phyloP scores from a whole-genome alignment of 169 alveolate genomes.

The Babesia ovis region DNA sequence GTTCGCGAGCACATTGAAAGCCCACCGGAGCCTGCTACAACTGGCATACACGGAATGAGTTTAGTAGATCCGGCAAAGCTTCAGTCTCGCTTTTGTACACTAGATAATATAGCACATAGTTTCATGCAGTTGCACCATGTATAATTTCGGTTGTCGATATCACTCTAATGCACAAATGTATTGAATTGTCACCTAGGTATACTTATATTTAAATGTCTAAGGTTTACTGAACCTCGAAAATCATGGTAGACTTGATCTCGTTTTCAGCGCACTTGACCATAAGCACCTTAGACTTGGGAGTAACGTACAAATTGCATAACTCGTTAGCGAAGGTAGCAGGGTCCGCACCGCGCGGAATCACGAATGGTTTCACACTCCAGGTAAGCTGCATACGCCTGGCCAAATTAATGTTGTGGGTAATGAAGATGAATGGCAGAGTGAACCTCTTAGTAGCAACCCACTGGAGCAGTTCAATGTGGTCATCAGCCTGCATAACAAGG shows the following conservation, averaged over 20 bases:
- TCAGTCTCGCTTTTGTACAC: no score
- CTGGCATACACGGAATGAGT: slow-evolving; percentile 7
- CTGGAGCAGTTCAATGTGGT: slow-evolving; percentile 69
- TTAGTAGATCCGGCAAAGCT: no score
- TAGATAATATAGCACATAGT: no score
- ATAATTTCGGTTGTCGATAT: no score
- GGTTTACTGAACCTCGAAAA: slow-evolving; percentile 9
- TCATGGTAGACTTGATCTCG: slow-evolving; percentile 14
- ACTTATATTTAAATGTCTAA: neutral
- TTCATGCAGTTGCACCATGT: no score
- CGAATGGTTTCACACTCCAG: slow-evolving; percentile 76
- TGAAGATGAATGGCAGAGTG: slow-evolving; percentile 70
- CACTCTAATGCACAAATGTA: no score
- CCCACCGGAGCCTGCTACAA: slow-evolving; percentile 6
- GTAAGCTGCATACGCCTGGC: slow-evolving; percentile 75
- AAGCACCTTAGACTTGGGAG: slow-evolving; percentile 14
- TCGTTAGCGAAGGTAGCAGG: slow-evolving; percentile 24
- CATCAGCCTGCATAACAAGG: slow-evolving; percentile 62
- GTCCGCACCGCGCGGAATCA: slow-evolving; percentile 46
- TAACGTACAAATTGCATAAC: slow-evolving; percentile 19
- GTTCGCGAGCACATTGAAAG: slow-evolving; percentile 27
- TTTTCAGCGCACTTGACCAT: slow-evolving; percentile 31
- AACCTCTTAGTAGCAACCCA: slow-evolving; percentile 71
- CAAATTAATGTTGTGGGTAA: slow-evolving; percentile 61
- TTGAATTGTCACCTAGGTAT: no score